Percentiles rank a stretch among this genome's conserved stretches.
Evolutionary conservation across 2,329 filamentous ascomycete species (phyloP).

Genomic region (Hypoxylon sp.): DNA sequence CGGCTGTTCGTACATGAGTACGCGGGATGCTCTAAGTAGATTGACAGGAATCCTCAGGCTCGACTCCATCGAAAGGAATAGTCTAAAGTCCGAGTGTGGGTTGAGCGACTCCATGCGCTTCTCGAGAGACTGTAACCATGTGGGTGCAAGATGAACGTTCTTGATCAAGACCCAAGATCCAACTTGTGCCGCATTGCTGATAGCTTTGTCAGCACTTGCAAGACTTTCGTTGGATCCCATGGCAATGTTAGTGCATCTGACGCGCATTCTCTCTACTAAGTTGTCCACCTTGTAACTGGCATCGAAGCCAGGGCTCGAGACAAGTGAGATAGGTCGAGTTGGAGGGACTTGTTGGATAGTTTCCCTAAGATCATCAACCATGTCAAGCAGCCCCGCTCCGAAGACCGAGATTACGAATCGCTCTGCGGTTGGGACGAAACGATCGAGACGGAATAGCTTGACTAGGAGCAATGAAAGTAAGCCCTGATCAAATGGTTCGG

Average conservation of each 20-base stretch:
- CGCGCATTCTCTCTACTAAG: conserved; percentile 82
- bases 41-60: conserved; percentile 98
- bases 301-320: conserved; percentile 95
- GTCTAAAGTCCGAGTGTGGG: conserved; percentile 88
- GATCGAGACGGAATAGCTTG: conserved; percentile 94
- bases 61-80: conserved; percentile 98
- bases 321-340: conserved; percentile 86
- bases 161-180: conserved; percentile 98
- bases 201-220: conserved; percentile 92
- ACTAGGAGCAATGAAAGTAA: conserved; percentile 87
- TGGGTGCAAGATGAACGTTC: conserved; percentile 95
- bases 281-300: conserved; percentile 99
- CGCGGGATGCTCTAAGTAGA: conserved; percentile 87
- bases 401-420: conserved; percentile 90
- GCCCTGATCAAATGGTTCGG: conserved; percentile 74
- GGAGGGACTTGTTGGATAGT: conserved; percentile 86
- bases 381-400: conserved; percentile 81
- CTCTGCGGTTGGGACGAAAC: conserved; percentile 92
- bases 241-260: conserved; percentile 93
- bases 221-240: conserved; percentile 98
- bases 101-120: conserved; percentile 97
- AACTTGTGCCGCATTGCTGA: conserved; percentile 87
- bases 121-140: conserved; percentile 96
- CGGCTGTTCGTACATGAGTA: conserved; percentile 98
- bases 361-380: conserved; percentile 83